phyloP scores from a whole-genome alignment of 176 grass and related monocot genomes.

The Dendrocalamus sinicus region DNA sequence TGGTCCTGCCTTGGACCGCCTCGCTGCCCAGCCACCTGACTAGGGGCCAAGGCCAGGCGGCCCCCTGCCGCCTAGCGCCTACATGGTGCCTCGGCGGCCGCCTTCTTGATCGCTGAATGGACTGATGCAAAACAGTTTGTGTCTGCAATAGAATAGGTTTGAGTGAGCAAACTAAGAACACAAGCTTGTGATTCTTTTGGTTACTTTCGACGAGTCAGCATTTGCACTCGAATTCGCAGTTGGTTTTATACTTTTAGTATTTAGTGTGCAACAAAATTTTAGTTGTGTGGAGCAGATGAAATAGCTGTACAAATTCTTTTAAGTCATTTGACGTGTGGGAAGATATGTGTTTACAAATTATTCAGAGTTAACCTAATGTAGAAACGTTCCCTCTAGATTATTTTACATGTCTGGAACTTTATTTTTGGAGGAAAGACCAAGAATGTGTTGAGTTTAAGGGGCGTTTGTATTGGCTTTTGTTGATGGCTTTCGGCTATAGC shows the following conservation, averaged over 20 bases:
- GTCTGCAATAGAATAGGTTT: neutral
- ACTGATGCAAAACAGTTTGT: neutral
- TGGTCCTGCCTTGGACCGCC: no score
- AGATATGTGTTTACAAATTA: neutral
- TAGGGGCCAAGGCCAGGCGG: no score
- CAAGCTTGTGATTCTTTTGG: neutral
- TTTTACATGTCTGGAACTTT: neutral
- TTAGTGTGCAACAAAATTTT: neutral
- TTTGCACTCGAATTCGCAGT: neutral
- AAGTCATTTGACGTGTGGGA: conserved; percentile 12
- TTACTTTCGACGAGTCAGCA: neutral
- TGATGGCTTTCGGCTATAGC: no score
- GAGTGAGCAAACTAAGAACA: conserved; percentile 18
- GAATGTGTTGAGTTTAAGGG: neutral
- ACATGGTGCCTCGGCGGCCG: no score
- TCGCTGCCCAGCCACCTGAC: no score
- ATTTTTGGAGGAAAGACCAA: conserved; percentile 17
- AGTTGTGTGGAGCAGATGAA: neutral
- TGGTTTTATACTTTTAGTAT: neutral
- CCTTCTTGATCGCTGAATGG: neutral
- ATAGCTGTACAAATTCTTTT: conserved; percentile 3
- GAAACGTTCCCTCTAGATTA: neutral
- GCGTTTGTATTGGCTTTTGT: no score
- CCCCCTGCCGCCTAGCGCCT: no score
- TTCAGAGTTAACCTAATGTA: neutral